Conservation (phyloP, 345 rosid genomes). For the Eucalyptus tenuipes region DNA sequence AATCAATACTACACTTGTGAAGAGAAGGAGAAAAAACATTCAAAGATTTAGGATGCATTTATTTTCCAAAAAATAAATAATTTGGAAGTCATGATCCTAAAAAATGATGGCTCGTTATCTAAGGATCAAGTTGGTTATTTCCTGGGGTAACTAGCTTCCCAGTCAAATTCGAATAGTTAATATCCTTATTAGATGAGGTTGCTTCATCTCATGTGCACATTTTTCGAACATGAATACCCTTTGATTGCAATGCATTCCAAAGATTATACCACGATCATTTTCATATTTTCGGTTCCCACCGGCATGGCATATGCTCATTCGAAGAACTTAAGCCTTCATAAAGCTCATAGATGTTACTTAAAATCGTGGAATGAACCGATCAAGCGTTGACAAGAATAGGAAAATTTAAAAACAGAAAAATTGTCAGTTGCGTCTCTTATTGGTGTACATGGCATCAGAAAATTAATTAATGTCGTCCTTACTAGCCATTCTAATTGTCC, state of each 20-base stretch:
- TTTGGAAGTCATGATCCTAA: neutral
- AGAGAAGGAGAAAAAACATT: too few relatives aligned
- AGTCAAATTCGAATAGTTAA: neutral
- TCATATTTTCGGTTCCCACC: neutral
- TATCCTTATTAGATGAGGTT: neutral
- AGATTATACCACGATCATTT: neutral
- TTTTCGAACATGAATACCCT: too few relatives aligned
- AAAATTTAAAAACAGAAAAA: neutral
- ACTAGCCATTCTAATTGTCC: neutral
- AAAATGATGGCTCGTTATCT: neutral
- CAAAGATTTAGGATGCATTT: neutral
- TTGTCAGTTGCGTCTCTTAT: neutral
- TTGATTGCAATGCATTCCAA: too few relatives aligned
- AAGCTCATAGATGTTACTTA: neutral
- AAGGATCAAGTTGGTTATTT: neutral
- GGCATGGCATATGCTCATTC: neutral
- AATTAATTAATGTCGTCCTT: neutral
- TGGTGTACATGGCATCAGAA: neutral
- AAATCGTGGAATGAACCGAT: neutral
- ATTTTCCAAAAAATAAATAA: too few relatives aligned
- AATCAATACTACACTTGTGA: fast-evolving
- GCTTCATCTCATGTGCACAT: neutral
- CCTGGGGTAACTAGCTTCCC: fast-evolving
- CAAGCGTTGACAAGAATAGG: neutral
- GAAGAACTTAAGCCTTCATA: neutral